These are phyloP conservation scores for Suillus brevipes DNA, from an alignment of 768 basidiomycete species.

Conservation along the genomic window DNA sequence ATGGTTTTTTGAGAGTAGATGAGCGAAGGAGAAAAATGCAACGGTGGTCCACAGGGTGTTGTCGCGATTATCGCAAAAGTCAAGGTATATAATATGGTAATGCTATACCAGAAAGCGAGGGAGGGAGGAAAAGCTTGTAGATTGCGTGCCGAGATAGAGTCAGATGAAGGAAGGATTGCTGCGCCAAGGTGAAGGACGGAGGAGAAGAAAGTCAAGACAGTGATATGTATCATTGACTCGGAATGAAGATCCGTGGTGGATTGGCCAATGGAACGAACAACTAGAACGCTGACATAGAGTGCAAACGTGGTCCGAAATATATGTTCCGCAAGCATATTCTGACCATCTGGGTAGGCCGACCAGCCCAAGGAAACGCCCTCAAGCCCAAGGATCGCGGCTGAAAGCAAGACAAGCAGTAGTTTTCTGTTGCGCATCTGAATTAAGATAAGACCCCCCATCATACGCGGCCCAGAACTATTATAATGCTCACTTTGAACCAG, in stretches of 20 bases:
- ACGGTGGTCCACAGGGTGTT: conserved; percentile 70
- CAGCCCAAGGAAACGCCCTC: conserved; percentile 59
- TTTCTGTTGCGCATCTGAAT: conserved; percentile 41
- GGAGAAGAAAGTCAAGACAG: conserved; percentile 52
- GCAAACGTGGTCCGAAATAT: conserved; percentile 39
- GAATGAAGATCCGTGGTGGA: conserved; percentile 43
- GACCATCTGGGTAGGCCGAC: conserved; percentile 28
- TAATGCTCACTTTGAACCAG: conserved; percentile 50
- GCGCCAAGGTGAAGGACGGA: conserved; percentile 43
- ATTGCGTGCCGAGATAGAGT: conserved; percentile 33
- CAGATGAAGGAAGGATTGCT: conserved; percentile 57
- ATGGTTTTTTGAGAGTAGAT: conserved; percentile 78
- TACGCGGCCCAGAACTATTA: not conserved
- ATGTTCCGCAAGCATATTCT: conserved; percentile 32
- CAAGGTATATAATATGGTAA: conserved; percentile 50
- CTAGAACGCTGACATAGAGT: conserved; percentile 57
- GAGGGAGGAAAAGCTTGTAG: conserved; percentile 23
- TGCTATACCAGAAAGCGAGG: conserved; percentile 51
- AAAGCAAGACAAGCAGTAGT: conserved; percentile 44
- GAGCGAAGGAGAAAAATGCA: conserved; percentile 70
- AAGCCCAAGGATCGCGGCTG: conserved; percentile 48
- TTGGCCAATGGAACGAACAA: conserved; percentile 49
- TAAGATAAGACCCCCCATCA: not conserved
- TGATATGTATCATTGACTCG: conserved; percentile 61
- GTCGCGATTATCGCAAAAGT: conserved; percentile 43